Evolutionary conservation across 805 yeast genomes (phyloP).

Genomic region (Ogataea trehaloabstinens): DNA sequence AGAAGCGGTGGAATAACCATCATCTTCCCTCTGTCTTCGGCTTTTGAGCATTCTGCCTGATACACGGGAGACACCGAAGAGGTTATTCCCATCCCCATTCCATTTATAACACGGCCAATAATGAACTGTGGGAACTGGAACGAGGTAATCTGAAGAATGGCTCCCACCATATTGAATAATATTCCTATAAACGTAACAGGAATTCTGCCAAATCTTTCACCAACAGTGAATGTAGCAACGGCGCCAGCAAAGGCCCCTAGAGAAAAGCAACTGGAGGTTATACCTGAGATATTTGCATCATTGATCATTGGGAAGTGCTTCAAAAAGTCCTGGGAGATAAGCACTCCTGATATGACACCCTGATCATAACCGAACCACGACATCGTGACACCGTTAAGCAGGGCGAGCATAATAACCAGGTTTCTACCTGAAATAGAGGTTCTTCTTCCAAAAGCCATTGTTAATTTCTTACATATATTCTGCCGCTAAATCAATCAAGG

Average conservation of each 20-base stretch:
- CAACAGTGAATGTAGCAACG: constrained; percentile 17
- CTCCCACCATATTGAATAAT: constrained; percentile 34
- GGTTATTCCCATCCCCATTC: constrained; percentile 44
- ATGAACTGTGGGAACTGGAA: constrained; percentile 42
- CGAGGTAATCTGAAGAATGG: constrained; percentile 29
- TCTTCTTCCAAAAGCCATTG: not conserved
- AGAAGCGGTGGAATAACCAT: constrained; percentile 39
- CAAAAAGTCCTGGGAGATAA: constrained; percentile 26
- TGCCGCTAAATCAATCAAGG: no score
- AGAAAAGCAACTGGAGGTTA: constrained; percentile 31
- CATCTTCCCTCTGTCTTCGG: constrained; percentile 37
- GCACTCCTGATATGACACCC: constrained; percentile 45
- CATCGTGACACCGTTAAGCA: constrained; percentile 2
- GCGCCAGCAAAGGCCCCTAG: constrained; percentile 45
- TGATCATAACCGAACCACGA: constrained; percentile 39
- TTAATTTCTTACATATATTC: no score
- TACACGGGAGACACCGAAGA: constrained; percentile 47
- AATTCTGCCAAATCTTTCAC: constrained; percentile 40
- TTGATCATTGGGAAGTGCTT: constrained; percentile 13
- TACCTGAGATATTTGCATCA: constrained; percentile 46
- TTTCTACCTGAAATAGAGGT: not conserved
- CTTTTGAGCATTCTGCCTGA: constrained; percentile 43
- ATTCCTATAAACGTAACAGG: constrained; percentile 37
- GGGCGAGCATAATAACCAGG: constrained; percentile 1
- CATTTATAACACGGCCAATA: constrained; percentile 42